A percentile compares a stretch with the other conserved stretches of the same genome.
Evolutionary conservation across 2,329 filamentous ascomycete genomes (phyloP).

Genomic region (Nemania serpens): DNA sequence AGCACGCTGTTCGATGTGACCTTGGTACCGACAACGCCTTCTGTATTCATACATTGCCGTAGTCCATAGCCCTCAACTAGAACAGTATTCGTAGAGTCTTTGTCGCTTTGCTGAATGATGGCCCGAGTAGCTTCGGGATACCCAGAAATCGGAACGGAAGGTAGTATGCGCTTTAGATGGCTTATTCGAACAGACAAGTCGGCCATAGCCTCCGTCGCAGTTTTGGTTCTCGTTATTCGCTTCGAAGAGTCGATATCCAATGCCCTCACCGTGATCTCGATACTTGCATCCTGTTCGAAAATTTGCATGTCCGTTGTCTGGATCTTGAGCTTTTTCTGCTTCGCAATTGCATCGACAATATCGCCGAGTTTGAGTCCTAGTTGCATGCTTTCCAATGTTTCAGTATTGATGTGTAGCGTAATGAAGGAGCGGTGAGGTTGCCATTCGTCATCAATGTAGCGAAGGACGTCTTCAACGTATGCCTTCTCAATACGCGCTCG

Average conservation of each 20-base stretch:
- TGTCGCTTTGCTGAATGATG: slow-evolving; percentile 69
- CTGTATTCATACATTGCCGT: slow-evolving; percentile 86
- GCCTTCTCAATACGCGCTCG: slow-evolving; percentile 96
- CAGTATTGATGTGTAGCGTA: slow-evolving; percentile 78
- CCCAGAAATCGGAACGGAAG: slow-evolving; percentile 84
- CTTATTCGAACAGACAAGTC: slow-evolving; percentile 80
- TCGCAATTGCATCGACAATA: slow-evolving; percentile 76
- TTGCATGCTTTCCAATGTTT: slow-evolving; percentile 78
- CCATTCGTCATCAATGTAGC: slow-evolving; percentile 88
- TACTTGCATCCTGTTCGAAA: slow-evolving; percentile 56
- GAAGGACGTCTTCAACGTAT: slow-evolving; percentile 79
- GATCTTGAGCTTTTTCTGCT: slow-evolving; percentile 82
- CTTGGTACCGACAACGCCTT: slow-evolving; percentile 79
- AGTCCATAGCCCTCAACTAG: slow-evolving; percentile 96
- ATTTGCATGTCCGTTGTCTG: slow-evolving; percentile 68
- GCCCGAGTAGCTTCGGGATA: slow-evolving; percentile 85
- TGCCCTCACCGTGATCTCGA: slow-evolving; percentile 74
- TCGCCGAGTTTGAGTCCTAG: slow-evolving; percentile 76
- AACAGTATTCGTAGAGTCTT: slow-evolving; percentile 61
- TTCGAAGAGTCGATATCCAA: slow-evolving; percentile 55
- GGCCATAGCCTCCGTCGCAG: slow-evolving; percentile 57
- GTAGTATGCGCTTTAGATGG: slow-evolving; percentile 80
- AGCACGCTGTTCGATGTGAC: slow-evolving; percentile 85
- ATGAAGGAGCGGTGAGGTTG: slow-evolving; percentile 76
- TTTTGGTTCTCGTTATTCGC: slow-evolving; percentile 53